Evolutionary conservation across 768 basidiomycete species (phyloP).

Genomic region (Tulasnella sp.): DNA sequence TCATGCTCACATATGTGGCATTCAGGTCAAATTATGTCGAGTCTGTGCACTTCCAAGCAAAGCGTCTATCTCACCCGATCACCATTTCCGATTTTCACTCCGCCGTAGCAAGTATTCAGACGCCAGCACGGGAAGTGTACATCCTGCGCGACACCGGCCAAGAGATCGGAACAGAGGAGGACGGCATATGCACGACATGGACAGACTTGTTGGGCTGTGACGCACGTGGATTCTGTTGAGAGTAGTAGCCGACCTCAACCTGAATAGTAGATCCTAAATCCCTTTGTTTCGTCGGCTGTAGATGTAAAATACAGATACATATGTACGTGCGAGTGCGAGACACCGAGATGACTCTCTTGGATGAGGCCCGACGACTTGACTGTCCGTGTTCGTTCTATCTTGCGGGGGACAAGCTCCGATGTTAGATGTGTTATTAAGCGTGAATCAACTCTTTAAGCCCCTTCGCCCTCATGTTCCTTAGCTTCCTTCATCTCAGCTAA

Average conservation of each 20-base stretch:
- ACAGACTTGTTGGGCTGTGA: conserved; percentile 45
- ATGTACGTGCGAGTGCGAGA: background rate
- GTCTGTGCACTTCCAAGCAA: conserved; percentile 51
- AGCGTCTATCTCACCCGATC: background rate
- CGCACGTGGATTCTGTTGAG: conserved; percentile 4
- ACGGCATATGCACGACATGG: conserved; percentile 55
- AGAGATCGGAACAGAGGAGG: conserved; percentile 66
- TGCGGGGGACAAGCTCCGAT: background rate
- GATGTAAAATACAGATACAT: background rate
- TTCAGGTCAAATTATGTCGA: conserved; percentile 64
- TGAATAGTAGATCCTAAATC: background rate
- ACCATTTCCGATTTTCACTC: conserved; percentile 34
- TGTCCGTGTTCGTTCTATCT: background rate
- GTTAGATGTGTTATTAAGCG: background rate
- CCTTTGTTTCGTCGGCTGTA: background rate
- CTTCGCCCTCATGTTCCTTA: background rate
- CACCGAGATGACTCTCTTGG: background rate
- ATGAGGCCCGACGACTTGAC: background rate
- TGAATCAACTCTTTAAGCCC: background rate
- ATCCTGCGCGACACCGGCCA: conserved; percentile 65
- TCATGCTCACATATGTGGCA: background rate
- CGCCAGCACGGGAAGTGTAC: conserved; percentile 53
- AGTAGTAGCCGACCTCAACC: background rate
- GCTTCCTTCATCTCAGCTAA: conserved; percentile 64
- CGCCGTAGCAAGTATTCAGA: conserved; percentile 60